phyloP scores from a whole-genome alignment of 163 green algal genomes.

The Chlamydomonas reinhardtii region DNA sequence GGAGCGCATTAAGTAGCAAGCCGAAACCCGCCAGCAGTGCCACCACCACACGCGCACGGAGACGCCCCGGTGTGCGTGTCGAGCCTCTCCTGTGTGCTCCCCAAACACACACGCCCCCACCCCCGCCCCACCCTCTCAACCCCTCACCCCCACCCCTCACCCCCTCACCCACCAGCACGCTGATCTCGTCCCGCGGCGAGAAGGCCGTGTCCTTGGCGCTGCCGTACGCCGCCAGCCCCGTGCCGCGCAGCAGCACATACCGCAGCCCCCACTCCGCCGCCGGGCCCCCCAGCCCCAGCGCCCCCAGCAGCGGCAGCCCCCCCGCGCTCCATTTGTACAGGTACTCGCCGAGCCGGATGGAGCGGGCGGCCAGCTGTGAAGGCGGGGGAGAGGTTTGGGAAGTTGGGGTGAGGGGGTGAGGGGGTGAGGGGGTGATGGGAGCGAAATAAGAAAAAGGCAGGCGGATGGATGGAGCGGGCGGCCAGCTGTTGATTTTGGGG shows the following conservation, averaged over 20 bases:
- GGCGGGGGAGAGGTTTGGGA: background rate
- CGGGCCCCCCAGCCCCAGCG: background rate
- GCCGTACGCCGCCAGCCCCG: conserved; percentile 69
- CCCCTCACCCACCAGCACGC: conserved; percentile 62
- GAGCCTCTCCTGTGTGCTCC: no score
- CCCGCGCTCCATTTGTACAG: conserved; percentile 57
- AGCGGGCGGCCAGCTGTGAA: conserved; percentile 34
- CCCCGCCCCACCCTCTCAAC: no score
- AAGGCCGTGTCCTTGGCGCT: conserved; percentile 71
- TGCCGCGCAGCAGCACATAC: conserved; percentile 54
- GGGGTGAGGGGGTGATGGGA: background rate
- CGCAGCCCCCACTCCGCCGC: conserved; percentile 59
- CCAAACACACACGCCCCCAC: no score
- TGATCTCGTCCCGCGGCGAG: conserved; percentile 72
- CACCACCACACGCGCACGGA: no score
- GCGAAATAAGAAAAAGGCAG: background rate
- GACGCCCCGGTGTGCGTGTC: no score
- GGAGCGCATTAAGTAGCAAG: no score
- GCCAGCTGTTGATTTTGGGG: no score
- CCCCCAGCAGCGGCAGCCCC: conserved; percentile 52
- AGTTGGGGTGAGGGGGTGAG: background rate
- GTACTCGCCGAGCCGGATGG: conserved; percentile 49
- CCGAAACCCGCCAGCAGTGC: no score
- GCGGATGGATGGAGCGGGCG: no score
- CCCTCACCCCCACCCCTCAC: no score